These are phyloP conservation scores for Yamadazyma ubonensis DNA, from an alignment of 805 yeast species.

Conservation along the genomic window DNA sequence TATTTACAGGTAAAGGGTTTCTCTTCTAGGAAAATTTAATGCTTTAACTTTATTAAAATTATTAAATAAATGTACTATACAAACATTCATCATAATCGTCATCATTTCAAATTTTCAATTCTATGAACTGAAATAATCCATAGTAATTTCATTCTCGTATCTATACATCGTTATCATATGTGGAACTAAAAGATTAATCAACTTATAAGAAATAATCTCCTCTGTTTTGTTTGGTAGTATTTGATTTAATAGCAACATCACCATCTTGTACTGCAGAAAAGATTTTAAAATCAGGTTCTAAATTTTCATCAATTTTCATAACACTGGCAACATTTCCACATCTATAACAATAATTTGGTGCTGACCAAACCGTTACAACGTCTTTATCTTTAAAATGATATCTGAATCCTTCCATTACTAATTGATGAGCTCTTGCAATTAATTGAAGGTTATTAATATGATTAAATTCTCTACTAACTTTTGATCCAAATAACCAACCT, in stretches of 20 bases:
- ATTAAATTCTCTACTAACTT: constrained; percentile 93
- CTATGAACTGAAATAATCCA: neutral
- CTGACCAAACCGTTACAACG: constrained; percentile 97
- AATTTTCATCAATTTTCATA: constrained; percentile 88
- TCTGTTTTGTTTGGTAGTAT: constrained; percentile 41
- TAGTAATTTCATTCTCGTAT: constrained; percentile 2
- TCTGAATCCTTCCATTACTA: constrained; percentile 97
- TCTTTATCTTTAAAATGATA: constrained; percentile 95
- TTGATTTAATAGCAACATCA: constrained; percentile 40
- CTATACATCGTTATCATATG: constrained; percentile 7
- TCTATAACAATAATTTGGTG: constrained; percentile 95
- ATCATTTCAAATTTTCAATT: neutral
- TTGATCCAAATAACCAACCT: constrained; percentile 95
- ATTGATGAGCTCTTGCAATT: constrained; percentile 95
- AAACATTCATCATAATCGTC: constrained; percentile 12
- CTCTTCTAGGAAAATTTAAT: too few species aligned
- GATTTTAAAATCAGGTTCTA: constrained; percentile 87
- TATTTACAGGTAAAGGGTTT: neutral
- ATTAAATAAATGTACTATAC: constrained; percentile 15
- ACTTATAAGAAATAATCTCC: constrained; percentile 41
- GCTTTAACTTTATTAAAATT: constrained; percentile 10
- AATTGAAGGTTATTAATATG: constrained; percentile 86
- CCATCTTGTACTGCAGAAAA: constrained; percentile 96
- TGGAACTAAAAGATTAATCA: neutral
- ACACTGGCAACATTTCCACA: constrained; percentile 99